Percentiles rank a stretch among this genome's conserved stretches.
These are phyloP conservation scores for Strigomonas galati DNA, from an alignment of 208 protist genomes.

Conservation along the genomic window DNA sequence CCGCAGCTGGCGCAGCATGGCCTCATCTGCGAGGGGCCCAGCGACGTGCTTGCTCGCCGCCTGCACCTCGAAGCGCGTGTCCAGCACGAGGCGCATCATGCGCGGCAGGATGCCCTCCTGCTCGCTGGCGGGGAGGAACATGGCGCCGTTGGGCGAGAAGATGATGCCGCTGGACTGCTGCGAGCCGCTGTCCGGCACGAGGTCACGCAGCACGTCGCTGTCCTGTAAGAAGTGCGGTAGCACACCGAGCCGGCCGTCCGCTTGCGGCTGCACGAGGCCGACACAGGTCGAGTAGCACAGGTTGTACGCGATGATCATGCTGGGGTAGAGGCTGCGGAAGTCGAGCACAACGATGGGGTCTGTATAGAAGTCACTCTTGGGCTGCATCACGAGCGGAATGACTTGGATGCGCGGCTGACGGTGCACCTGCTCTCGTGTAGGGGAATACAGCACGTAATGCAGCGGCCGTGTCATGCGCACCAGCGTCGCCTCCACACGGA, in stretches of 20 bases:
- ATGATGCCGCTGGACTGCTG: conserved; percentile 21
- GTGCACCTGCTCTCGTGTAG: conserved; percentile 49
- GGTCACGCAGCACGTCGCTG: conserved; percentile 47
- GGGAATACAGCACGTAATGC: conserved; percentile 69
- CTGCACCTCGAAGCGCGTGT: conserved; percentile 82
- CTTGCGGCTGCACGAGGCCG: conserved; percentile 46
- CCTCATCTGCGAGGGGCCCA: conserved; percentile 28
- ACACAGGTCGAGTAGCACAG: conserved; percentile 97
- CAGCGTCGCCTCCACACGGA: conserved; percentile 81
- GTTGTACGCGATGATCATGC: conserved; percentile 99
- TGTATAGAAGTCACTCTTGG: conserved; percentile 58
- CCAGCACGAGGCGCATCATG: conserved; percentile 74
- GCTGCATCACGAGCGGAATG: conserved; percentile 83
- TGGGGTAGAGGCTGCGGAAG: conserved; percentile 99
- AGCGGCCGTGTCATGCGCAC: conserved; percentile 60
- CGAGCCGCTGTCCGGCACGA: conserved; percentile 76
- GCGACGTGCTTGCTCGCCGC: conserved; percentile 69
- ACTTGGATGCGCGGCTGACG: conserved; percentile 68
- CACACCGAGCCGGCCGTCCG: conserved; percentile 62
- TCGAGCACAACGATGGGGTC: conserved; percentile 98
- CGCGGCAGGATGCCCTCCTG: conserved; percentile 68
- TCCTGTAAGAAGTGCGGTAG: conserved; percentile 42
- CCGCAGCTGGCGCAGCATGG: conserved; percentile 80
- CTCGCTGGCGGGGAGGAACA: conserved; percentile 56
- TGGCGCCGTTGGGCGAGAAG: conserved; percentile 70